A percentile compares a stretch with the other conserved stretches of the same genome.
phyloP scores from a whole-genome alignment of 495 filamentous ascomycete genomes.

The Trichoderma parareesei region DNA sequence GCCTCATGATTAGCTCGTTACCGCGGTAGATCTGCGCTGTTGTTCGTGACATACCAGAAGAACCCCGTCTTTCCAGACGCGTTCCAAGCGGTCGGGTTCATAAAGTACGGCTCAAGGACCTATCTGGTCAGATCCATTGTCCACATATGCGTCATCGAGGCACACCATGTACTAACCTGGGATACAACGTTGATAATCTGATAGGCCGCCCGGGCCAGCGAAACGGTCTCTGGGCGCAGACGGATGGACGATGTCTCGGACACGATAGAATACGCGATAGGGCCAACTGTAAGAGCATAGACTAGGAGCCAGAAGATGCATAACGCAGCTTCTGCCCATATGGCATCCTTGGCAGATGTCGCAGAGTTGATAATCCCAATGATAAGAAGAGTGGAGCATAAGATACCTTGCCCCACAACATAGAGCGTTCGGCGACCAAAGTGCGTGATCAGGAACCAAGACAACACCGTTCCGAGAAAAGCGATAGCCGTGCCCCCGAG shows the following conservation, averaged over 20 bases:
- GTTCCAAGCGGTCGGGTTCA: slow-evolving; percentile 41
- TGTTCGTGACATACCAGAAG: slow-evolving; percentile 40
- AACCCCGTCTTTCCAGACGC: slow-evolving; percentile 40
- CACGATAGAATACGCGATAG: slow-evolving; percentile 29
- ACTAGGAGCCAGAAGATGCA: slow-evolving; percentile 32
- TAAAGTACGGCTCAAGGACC: slow-evolving; percentile 28
- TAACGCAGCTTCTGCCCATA: slow-evolving; percentile 16
- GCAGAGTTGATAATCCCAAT: slow-evolving; percentile 2
- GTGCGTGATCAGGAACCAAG: slow-evolving; percentile 11
- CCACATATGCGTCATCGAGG: slow-evolving; percentile 18
- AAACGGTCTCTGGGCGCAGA: slow-evolving; percentile 31
- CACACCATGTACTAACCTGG: slow-evolving; percentile 37
- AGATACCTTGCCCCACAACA: not conserved
- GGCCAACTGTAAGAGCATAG: slow-evolving; percentile 35
- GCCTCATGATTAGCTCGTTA: slow-evolving; percentile 34
- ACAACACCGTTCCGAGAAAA: slow-evolving; percentile 33
- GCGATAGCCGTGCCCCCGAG: slow-evolving; percentile 30
- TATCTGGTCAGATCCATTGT: slow-evolving; percentile 22
- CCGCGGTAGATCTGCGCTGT: slow-evolving; percentile 26
- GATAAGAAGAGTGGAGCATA: not conserved
- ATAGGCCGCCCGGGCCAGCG: slow-evolving; percentile 28
- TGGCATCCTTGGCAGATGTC: slow-evolving; percentile 20
- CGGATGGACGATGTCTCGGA: slow-evolving; percentile 33
- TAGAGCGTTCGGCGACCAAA: slow-evolving; percentile 10
- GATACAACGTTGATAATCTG: slow-evolving; percentile 26